These are phyloP conservation scores for Diplosphaera chodatii DNA, from an alignment of 139 green algal genomes.

Conservation along the genomic window DNA sequence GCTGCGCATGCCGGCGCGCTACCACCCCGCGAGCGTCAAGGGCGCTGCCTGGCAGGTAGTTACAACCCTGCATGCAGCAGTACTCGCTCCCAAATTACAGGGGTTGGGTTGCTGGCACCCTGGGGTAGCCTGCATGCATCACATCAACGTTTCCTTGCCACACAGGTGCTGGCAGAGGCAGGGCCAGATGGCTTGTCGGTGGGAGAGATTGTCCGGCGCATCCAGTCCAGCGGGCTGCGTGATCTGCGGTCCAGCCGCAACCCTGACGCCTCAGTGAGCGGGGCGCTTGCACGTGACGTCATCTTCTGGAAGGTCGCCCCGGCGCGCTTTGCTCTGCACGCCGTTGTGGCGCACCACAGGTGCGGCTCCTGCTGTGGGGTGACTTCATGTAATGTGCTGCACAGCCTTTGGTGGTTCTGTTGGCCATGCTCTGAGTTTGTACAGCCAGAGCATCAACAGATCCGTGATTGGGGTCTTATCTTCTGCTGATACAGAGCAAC, in stretches of 20 bases:
- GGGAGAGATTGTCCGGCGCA: conserved; percentile 64
- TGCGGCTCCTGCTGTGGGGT: too few relatives aligned
- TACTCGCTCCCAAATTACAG: too few relatives aligned
- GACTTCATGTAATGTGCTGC: too few relatives aligned
- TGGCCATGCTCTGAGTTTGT: too few relatives aligned
- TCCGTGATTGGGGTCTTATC: too few relatives aligned
- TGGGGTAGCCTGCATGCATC: background rate
- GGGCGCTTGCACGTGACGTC: conserved; percentile 67
- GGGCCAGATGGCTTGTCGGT: conserved; percentile 63
- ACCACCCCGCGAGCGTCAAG: conserved; percentile 68
- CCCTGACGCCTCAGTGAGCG: conserved; percentile 55
- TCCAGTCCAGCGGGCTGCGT: conserved; percentile 67
- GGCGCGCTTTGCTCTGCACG: conserved; percentile 71
- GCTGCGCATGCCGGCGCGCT: conserved; percentile 61
- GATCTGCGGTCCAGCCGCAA: conserved; percentile 61
- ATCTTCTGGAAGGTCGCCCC: conserved; percentile 72
- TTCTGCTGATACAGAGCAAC: background rate
- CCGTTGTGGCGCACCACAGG: conserved; percentile 10
- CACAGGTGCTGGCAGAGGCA: conserved; percentile 55
- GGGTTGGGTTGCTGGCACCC: too few relatives aligned
- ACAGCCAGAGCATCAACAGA: too few relatives aligned
- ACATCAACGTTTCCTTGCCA: too few relatives aligned
- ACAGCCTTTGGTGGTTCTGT: too few relatives aligned
- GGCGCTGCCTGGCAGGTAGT: conserved; percentile 74
- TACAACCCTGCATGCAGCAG: background rate